Evolutionary conservation across 495 filamentous ascomycete genomes (phyloP).

Genomic region (Bacidia rubella): DNA sequence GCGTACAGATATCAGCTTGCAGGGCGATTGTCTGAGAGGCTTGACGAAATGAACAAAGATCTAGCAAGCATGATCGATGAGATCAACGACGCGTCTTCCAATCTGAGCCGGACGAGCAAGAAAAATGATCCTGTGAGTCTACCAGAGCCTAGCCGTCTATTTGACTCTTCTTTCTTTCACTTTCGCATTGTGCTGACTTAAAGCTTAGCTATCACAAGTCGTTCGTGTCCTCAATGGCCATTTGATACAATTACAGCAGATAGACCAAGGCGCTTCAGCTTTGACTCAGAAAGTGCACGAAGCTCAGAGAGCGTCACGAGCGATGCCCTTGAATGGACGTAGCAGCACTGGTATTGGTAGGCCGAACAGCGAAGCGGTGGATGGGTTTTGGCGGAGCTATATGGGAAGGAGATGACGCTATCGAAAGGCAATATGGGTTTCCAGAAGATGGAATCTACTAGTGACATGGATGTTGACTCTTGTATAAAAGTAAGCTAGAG

Average conservation of each 20-base stretch:
- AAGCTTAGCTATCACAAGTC: constrained; percentile 78
- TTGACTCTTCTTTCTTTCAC: constrained; percentile 1
- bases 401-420: constrained; percentile 42
- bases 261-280: constrained; percentile 70
- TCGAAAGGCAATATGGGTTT: no score
- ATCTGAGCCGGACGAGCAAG: constrained; percentile 74
- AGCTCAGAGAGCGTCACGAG: constrained; percentile 61
- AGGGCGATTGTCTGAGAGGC: constrained; percentile 71
- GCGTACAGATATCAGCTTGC: constrained; percentile 62
- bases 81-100: constrained; percentile 76
- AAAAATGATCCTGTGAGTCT: constrained; percentile 79
- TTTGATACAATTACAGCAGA: constrained; percentile 74
- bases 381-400: constrained; percentile 73
- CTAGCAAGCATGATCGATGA: constrained; percentile 92
- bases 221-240: constrained; percentile 89
- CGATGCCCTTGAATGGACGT: constrained; percentile 44
- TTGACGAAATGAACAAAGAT: constrained; percentile 87
- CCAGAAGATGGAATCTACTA: no score
- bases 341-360: constrained; percentile 26
- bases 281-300: constrained; percentile 65
- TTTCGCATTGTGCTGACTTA: neutral
- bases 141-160: constrained; percentile 1
- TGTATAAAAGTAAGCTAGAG: no score
- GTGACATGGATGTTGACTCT: no score
- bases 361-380: constrained; percentile 48